Evolutionary conservation across 1,139 yeast genomes (phyloP), one percentile per base, ranked within the genome.

Genomic region (Arxiozyma heterogenica): DNA sequence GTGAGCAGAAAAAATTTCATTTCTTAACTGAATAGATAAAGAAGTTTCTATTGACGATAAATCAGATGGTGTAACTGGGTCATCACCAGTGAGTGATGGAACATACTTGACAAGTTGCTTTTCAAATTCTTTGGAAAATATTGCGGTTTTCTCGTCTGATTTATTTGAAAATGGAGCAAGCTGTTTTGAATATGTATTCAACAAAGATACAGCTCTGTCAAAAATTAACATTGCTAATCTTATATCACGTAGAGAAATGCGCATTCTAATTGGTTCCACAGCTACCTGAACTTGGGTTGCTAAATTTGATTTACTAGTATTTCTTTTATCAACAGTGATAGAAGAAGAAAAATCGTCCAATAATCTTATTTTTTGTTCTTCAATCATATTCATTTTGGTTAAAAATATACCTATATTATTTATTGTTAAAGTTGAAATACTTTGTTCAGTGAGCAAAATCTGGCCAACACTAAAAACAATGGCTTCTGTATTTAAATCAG

Each of bases 291-390:
- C 76, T 41, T 78, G 75, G 0, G 95, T 83, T 53, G 88, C 67
- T 52, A 78, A 76, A 17, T 79, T 78, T 0, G 79, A 77, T 0
- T 75, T 68, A 1, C 83, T 78, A 0, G 94, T 81, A 1, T 84
- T 85, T 46, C 91, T 75, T 17, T 80, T 75, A 64, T 91, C 97
- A 57, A 86, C 74, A 0, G 89, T 81, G 58, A 88, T 77, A 0
- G 91, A 82, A 8, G 90, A 71, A 1, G 95, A 85, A 69, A 93
- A 93, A 64, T 93, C 97, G 68, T 94, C 98, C 58, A 94, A 76
- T 43, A 94, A 79, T 56, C 96, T 74, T 52, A 91, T 74, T 50
- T 83, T 76, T 53, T 77, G 77, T 15, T 77, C 77, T 25, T 83
- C 82, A 54, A 77, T 76, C 12, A 79, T 70, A 59, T 84, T 79